Evolutionary conservation across 148 eudicot species (phyloP), one percentile per base, ranked within the genome.

Genomic region (Pharnaceum exiguum): DNA sequence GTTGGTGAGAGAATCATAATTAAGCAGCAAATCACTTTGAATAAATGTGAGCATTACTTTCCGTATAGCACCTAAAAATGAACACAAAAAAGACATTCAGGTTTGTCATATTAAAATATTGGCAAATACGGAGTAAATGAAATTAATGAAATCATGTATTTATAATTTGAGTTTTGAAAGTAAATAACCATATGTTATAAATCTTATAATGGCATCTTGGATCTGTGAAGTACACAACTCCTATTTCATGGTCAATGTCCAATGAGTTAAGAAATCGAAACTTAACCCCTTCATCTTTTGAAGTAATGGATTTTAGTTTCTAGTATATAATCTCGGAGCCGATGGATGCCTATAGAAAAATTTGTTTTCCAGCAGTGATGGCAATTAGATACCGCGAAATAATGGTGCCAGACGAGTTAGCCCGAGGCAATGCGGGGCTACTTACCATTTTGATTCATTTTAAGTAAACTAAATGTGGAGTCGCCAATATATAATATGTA

Each of bases 401-500:
- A n/a, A n/a, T n/a, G n/a, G n/a, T n/a, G n/a, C n/a, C n/a, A n/a
- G n/a, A n/a, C n/a, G n/a, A n/a, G n/a, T n/a, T n/a, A n/a, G n/a
- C n/a, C n/a, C n/a, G n/a, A n/a, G n/a, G n/a, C n/a, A n/a, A n/a
- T n/a, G n/a, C n/a, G n/a, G n/a, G n/a, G n/a, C n/a, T n/a, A n/a
- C n/a, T n/a, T n/a, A 11, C 67, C 74, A 7, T 27, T 17, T 1
- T 50, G 57, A 3, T 15, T 26, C 0, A 74, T 71, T 31, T 26
- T 69, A 6, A 53, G 13, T 2, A 66, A 36, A 9, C 76, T 68
- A 22, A 30, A 61, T 21, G 24, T 50, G 0, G 76, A 12, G 10
- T 72, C 72, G 0, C 47, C 58, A 0, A 66, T 38, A 31, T 66
- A 72, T 7, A 72, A 32, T 1, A 66, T 63, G 26, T 68, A 62